Conservation (phyloP, 169 alveolate species). For the Theileria sp. region DNA sequence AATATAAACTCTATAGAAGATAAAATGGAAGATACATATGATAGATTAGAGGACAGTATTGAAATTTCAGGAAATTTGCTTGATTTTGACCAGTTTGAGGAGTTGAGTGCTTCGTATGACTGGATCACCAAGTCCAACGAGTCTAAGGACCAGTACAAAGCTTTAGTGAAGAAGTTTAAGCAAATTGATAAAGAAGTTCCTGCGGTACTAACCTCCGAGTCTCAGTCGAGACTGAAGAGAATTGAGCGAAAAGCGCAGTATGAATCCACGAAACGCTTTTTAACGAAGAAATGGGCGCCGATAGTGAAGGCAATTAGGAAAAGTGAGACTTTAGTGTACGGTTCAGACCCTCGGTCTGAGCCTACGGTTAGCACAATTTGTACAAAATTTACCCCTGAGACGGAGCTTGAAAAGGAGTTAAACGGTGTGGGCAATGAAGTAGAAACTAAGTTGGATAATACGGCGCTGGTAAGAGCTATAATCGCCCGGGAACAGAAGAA, state of each 20-base stretch:
- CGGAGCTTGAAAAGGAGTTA: slow-evolving; percentile 73
- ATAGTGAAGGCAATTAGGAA: slow-evolving; percentile 24
- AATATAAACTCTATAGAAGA: not conserved
- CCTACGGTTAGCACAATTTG: slow-evolving; percentile 51
- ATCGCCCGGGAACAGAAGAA: slow-evolving; percentile 64
- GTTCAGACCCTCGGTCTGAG: slow-evolving; percentile 31
- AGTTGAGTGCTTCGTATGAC: slow-evolving; percentile 1
- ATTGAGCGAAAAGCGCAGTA: slow-evolving; percentile 67
- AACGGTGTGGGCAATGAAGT: slow-evolving; percentile 16
- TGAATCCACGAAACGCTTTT: slow-evolving; percentile 42
- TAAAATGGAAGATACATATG: not conserved
- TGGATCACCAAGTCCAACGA: slow-evolving; percentile 41
- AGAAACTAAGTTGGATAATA: slow-evolving; percentile 15
- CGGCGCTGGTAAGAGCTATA: slow-evolving; percentile 55
- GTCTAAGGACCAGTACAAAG: slow-evolving; percentile 15
- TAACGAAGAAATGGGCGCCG: slow-evolving; percentile 71
- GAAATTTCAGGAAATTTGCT: slow-evolving; percentile 14
- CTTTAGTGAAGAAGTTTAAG: slow-evolving; percentile 32
- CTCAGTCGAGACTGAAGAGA: slow-evolving; percentile 53
- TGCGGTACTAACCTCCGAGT: slow-evolving; percentile 33
- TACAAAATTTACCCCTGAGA: slow-evolving; percentile 58
- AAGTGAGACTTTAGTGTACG: slow-evolving; percentile 23
- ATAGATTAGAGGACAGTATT: slow-evolving; percentile 42
- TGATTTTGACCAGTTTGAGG: slow-evolving; percentile 11
- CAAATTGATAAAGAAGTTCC: slow-evolving; percentile 55